phyloP scores from a whole-genome alignment of 1,284 basidiomycete species.

The Termitomyces sp. region DNA sequence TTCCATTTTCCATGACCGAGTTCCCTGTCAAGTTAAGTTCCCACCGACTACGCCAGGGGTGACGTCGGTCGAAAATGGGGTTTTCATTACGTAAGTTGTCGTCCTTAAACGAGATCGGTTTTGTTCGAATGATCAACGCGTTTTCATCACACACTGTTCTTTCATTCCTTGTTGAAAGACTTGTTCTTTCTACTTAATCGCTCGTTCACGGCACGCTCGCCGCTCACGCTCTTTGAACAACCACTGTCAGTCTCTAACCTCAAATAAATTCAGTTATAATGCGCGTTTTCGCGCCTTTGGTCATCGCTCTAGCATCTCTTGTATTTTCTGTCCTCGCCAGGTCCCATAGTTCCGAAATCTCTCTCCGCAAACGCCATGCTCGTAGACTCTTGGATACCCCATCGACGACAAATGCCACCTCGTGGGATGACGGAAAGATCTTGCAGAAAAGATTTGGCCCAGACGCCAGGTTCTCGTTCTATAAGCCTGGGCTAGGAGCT shows the following conservation, averaged over 20 bases:
- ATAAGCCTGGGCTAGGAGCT: conserved; percentile 51
- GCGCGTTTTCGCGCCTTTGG: conserved; percentile 14
- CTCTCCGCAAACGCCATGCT: conserved; percentile 11
- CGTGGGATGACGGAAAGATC: conserved; percentile 3
- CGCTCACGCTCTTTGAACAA: conserved; percentile 16
- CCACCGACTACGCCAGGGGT: too few relatives aligned
- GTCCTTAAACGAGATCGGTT: too few relatives aligned
- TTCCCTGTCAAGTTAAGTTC: too few relatives aligned
- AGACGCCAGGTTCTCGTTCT: conserved; percentile 41
- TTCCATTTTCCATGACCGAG: too few relatives aligned
- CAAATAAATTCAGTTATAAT: conserved; percentile 13
- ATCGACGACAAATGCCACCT: conserved; percentile 5
- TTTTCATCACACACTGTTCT: neutral
- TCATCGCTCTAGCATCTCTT: conserved; percentile 15
- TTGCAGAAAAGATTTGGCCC: conserved; percentile 30
- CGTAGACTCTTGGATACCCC: conserved; percentile 2
- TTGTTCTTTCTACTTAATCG: neutral
- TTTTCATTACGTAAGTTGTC: conserved; percentile 1
- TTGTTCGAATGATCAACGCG: neutral
- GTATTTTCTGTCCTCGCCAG: conserved; percentile 11
- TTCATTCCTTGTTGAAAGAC: neutral
- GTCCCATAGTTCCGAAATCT: conserved; percentile 10
- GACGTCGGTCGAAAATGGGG: neutral
- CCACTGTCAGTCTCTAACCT: neutral
- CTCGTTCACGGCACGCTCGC: conserved; percentile 6